phyloP scores from a whole-genome alignment of 805 yeast genomes.

The Hanseniaspora mollemarum region DNA sequence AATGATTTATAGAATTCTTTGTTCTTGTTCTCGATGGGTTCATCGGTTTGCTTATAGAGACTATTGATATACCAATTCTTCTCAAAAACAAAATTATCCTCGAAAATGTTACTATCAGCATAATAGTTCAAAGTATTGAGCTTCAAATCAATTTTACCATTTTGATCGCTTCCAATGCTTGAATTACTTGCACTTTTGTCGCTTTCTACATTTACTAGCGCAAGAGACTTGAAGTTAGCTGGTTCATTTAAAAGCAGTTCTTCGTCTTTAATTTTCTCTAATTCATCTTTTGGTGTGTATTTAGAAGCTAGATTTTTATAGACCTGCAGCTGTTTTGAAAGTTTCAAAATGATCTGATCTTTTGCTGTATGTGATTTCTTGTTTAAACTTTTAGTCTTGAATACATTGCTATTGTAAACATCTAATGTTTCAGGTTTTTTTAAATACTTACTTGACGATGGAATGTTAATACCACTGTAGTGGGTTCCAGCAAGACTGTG shows the following conservation, averaged over 20 bases:
- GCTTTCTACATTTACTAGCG: too few species aligned
- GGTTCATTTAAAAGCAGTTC: background rate
- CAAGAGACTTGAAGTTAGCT: background rate
- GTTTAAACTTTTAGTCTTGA: background rate
- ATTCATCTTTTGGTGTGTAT: background rate
- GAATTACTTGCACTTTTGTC: background rate
- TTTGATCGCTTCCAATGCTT: background rate
- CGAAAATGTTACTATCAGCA: background rate
- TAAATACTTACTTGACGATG: too few species aligned
- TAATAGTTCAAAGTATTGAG: too few species aligned
- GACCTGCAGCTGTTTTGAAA: background rate
- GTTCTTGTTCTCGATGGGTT: background rate
- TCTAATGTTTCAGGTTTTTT: too few species aligned
- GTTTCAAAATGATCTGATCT: background rate
- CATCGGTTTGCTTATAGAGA: background rate
- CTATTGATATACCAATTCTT: background rate
- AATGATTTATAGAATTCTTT: background rate
- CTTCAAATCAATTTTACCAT: background rate
- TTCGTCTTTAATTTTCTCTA: background rate
- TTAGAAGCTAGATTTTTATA: background rate
- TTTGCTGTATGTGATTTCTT: background rate
- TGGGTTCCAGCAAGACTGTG: background rate
- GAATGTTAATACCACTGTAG: background rate
- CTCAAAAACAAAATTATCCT: background rate
- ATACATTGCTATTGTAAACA: background rate